A percentile compares a stretch with the other conserved stretches of the same genome.
phyloP scores from a whole-genome alignment of 2,329 filamentous ascomycete genomes.

The Ophiostoma himal-ulmi region DNA sequence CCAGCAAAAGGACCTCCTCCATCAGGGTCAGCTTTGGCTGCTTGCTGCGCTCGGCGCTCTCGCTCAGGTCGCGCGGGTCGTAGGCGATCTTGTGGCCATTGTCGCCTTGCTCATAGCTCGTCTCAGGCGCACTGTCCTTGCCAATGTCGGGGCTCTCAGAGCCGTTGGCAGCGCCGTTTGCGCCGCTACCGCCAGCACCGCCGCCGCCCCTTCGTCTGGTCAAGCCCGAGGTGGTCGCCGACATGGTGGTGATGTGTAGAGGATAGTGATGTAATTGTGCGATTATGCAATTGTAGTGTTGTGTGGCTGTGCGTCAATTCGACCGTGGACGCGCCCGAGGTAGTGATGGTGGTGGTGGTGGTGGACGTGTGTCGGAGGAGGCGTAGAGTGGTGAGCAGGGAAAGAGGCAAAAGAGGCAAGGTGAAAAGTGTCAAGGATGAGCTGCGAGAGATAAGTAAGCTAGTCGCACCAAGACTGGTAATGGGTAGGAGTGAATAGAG shows the following conservation, averaged over 20 bases:
- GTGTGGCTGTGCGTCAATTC: background rate
- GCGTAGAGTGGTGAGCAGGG: background rate
- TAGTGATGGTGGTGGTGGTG: background rate
- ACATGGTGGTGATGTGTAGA: constrained; percentile 19
- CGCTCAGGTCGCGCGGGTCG: constrained; percentile 93
- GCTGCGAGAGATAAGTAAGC: constrained; percentile 11
- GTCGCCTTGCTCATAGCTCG: constrained; percentile 84
- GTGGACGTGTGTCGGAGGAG: background rate
- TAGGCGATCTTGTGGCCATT: constrained; percentile 99
- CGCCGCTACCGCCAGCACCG: constrained; percentile 37
- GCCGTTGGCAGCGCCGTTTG: constrained; percentile 43
- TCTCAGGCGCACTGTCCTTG: constrained; percentile 57
- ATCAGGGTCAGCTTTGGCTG: constrained; percentile 97
- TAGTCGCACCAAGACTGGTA: background rate
- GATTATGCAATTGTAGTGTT: background rate
- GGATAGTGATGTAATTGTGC: background rate
- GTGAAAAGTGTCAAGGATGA: constrained; percentile 7
- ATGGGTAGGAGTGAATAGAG: background rate
- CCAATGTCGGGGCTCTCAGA: constrained; percentile 55
- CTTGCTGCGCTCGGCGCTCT: constrained; percentile 92
- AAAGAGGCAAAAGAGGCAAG: background rate
- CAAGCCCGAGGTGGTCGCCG: constrained; percentile 39
- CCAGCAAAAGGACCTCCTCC: constrained; percentile 94
- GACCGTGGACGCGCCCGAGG: background rate
- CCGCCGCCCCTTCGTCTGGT: constrained; percentile 63